Evolutionary conservation across 2,329 filamentous ascomycete genomes (phyloP).

Genomic region (Teratosphaeria zuluensis): DNA sequence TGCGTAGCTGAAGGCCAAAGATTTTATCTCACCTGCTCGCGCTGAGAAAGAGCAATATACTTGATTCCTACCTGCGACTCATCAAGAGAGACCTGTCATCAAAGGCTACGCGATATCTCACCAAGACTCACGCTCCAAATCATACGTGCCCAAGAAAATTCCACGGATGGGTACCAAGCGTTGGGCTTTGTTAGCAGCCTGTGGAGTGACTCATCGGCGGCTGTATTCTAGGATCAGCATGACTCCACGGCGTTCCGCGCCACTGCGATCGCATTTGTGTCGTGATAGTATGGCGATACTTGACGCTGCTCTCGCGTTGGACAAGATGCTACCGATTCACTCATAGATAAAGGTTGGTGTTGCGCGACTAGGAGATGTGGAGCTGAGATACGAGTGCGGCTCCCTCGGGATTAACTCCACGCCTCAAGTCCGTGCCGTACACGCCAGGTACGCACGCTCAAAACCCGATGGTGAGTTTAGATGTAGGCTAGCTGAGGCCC

Average conservation of each 20-base stretch:
- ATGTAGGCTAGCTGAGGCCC: conserved; percentile 1
- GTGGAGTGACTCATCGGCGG: neutral
- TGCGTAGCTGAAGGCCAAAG: no score
- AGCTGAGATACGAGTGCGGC: no score
- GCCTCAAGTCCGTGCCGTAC: no score
- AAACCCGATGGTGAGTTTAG: no score
- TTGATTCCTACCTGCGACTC: neutral
- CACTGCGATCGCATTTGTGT: neutral
- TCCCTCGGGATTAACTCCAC: no score
- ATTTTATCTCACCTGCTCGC: neutral
- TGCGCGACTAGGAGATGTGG: no score
- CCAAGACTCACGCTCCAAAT: neutral
- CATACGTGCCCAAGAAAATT: neutral
- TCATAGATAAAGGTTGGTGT: no score
- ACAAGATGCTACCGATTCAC: no score
- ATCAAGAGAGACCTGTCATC: neutral
- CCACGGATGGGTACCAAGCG: neutral
- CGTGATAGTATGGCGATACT: neutral
- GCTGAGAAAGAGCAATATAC: neutral
- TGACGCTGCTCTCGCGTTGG: no score
- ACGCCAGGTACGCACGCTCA: no score
- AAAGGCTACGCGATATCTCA: neutral
- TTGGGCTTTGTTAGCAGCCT: neutral
- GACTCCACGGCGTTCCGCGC: neutral
- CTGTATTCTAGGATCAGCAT: neutral